These are phyloP conservation scores for Calonectria pauciramosa DNA, from an alignment of 2,329 filamentous ascomycete species.

Conservation along the genomic window DNA sequence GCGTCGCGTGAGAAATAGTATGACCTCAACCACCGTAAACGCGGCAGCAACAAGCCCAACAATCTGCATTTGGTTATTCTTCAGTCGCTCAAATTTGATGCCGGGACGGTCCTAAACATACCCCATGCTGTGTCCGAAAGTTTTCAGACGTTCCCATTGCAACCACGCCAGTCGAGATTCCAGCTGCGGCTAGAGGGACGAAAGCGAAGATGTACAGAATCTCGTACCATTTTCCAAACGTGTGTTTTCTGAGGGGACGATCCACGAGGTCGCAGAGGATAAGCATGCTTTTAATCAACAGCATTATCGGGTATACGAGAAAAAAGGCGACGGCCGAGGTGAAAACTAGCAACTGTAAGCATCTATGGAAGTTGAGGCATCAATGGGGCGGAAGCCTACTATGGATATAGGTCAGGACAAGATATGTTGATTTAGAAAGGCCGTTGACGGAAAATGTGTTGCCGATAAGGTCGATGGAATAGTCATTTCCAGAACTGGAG, in stretches of 20 bases:
- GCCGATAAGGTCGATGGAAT: neutral
- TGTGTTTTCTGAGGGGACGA: neutral
- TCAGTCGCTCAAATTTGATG: neutral
- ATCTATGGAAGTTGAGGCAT: neutral
- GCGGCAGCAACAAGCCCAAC: neutral
- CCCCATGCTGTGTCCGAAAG: neutral
- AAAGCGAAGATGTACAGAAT: neutral
- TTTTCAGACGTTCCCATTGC: neutral
- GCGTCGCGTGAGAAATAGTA: neutral
- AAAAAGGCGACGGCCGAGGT: neutral
- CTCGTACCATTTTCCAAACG: neutral
- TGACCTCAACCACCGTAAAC: neutral
- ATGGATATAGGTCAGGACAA: neutral
- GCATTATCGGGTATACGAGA: neutral
- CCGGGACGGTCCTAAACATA: neutral
- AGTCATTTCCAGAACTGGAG: neutral
- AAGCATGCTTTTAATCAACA: neutral
- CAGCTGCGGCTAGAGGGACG: neutral
- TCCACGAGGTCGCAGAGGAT: neutral
- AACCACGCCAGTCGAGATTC: neutral
- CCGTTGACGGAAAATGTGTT: neutral
- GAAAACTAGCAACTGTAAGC: neutral
- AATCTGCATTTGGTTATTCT: neutral
- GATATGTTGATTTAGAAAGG: neutral
- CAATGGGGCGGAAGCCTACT: neutral